Evolutionary conservation across 768 basidiomycete genomes (phyloP).

Genomic region (Lyophyllum semitale): DNA sequence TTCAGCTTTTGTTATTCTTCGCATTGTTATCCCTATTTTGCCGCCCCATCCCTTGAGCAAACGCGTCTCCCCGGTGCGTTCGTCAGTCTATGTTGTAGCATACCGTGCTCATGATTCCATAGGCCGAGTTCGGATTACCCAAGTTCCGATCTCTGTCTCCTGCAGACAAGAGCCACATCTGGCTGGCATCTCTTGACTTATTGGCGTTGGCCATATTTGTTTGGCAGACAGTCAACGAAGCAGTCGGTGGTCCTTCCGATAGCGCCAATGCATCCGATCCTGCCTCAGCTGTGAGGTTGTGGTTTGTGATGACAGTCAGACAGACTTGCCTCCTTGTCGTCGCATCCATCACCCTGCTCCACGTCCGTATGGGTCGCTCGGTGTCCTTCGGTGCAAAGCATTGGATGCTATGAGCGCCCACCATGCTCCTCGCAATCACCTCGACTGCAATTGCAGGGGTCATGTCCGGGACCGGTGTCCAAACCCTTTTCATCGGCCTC

Average conservation of each 20-base stretch:
- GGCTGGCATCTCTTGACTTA: constrained; percentile 71
- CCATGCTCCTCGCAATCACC: constrained; percentile 49
- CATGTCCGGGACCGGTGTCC: constrained; percentile 52
- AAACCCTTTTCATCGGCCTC: constrained; percentile 62
- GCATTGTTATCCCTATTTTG: constrained; percentile 73
- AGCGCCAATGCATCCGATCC: constrained; percentile 48
- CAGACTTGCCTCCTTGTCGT: constrained; percentile 71
- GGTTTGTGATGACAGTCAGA: constrained; percentile 66
- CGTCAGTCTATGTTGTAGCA: constrained; percentile 5
- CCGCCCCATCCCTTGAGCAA: constrained; percentile 74
- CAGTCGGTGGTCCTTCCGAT: constrained; percentile 45
- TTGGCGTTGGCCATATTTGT: constrained; percentile 61
- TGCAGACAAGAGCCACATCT: constrained; percentile 71
- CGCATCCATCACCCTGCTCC: constrained; percentile 60
- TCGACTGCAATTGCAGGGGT: constrained; percentile 64
- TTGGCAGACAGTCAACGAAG: constrained; percentile 65
- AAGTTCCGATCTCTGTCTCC: constrained; percentile 66
- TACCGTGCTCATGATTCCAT: constrained; percentile 22
- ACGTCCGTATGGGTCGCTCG: constrained; percentile 70
- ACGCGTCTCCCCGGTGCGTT: constrained; percentile 70
- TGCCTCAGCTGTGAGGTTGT: constrained; percentile 60
- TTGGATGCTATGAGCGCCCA: constrained; percentile 76
- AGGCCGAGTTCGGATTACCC: constrained; percentile 79
- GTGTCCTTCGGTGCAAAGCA: constrained; percentile 70
- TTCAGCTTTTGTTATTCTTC: constrained; percentile 76